These are phyloP conservation scores for Seminavis robusta DNA, from an alignment of 108 stramenopile genomes.

Conservation along the genomic window DNA sequence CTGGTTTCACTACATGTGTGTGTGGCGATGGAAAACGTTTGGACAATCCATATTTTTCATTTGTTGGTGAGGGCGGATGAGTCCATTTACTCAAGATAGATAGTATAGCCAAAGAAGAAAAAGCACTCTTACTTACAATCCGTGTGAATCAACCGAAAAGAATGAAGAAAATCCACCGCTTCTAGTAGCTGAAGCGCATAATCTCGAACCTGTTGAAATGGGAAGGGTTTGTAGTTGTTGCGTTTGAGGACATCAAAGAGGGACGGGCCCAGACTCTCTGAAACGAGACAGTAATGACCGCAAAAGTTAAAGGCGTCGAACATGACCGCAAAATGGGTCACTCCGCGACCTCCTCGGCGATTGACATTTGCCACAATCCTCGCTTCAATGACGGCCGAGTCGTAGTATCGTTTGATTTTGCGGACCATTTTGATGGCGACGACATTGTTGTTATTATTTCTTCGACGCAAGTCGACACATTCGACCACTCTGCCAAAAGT, in stretches of 20 bases:
- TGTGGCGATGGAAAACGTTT: no score
- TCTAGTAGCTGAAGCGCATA: slow-evolving; percentile 89
- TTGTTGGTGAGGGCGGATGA: no score
- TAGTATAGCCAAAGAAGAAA: no score
- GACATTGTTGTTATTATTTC: background rate
- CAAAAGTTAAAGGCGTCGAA: slow-evolving; percentile 70
- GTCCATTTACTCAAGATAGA: no score
- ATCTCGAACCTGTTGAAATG: slow-evolving; percentile 69
- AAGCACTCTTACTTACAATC: no score
- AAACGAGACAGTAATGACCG: slow-evolving; percentile 93
- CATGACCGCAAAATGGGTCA: slow-evolving; percentile 74
- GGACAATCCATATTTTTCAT: no score
- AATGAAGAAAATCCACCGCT: slow-evolving; percentile 90
- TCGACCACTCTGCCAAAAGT: slow-evolving; percentile 95
- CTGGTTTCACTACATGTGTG: no score
- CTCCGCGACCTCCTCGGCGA: slow-evolving; percentile 51
- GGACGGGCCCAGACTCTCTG: slow-evolving; percentile 87
- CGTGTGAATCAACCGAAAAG: slow-evolving; percentile 92
- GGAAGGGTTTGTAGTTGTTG: slow-evolving; percentile 86
- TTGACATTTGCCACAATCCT: slow-evolving; percentile 90
- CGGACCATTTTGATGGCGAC: slow-evolving; percentile 97
- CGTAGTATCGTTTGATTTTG: slow-evolving; percentile 82
- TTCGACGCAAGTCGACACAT: slow-evolving; percentile 53
- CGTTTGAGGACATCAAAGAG: slow-evolving; percentile 93
- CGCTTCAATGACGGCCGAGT: slow-evolving; percentile 93